phyloP scores from a whole-genome alignment of 495 filamentous ascomycete species.

The Aspergillus mulundensis region DNA sequence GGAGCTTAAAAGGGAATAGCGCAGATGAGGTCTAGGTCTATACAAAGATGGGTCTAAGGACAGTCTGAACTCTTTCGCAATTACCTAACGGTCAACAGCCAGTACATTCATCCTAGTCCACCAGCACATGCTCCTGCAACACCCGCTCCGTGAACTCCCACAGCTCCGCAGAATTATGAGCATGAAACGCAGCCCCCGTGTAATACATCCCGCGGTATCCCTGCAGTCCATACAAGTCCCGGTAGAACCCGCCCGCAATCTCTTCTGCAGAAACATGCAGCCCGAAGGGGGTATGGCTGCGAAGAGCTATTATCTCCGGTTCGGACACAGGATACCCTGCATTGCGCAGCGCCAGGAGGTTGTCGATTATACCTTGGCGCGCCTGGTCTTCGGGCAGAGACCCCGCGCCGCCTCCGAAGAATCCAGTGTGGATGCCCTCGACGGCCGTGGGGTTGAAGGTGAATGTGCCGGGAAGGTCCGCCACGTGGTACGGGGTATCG shows the following conservation, averaged over 20 bases:
- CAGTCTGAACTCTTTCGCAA: no score
- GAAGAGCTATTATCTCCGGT: conserved; percentile 23
- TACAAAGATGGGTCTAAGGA: no score
- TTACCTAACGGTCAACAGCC: no score
- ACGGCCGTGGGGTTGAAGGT: conserved; percentile 15
- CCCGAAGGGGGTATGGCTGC: conserved; percentile 26
- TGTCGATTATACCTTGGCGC: conserved; percentile 9
- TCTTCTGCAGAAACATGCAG: conserved; percentile 27
- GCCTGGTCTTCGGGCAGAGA: conserved; percentile 17
- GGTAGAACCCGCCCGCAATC: conserved; percentile 47
- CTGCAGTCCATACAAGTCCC: conserved; percentile 46
- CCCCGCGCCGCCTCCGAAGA: not conserved
- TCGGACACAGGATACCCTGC: conserved; percentile 11
- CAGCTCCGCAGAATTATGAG: not conserved
- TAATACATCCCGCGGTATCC: conserved; percentile 49
- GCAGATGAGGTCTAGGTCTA: no score
- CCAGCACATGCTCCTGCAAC: not conserved
- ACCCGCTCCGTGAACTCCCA: conserved; percentile 3
- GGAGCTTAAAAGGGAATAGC: not conserved
- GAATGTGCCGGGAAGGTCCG: conserved; percentile 24
- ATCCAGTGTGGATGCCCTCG: conserved; percentile 15
- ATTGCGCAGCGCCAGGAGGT: conserved; percentile 13
- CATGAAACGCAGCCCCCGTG: conserved; percentile 40
- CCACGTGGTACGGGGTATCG: conserved; percentile 24
- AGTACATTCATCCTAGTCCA: not conserved